Conservation (phyloP, 1,284 basidiomycete genomes). For the Cryptococcus sp. region DNA sequence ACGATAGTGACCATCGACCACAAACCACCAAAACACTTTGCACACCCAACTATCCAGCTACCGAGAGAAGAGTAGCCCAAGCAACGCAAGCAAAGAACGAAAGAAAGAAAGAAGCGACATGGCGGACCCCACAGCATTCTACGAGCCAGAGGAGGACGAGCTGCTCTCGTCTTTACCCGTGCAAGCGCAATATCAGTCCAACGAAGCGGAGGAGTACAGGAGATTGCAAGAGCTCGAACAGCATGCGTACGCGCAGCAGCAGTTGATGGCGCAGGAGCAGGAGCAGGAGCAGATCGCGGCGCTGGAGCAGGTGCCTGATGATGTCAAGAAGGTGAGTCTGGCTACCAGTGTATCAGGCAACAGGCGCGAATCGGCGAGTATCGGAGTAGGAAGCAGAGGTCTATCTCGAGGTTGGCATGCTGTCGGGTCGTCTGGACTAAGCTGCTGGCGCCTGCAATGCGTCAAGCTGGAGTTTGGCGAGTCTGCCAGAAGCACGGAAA, state of each 20-base stretch:
- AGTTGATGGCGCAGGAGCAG: slow-evolving; percentile 30
- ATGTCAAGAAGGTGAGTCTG: slow-evolving; percentile 49
- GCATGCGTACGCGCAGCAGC: slow-evolving; percentile 44
- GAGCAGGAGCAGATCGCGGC: slow-evolving; percentile 40
- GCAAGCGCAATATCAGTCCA: slow-evolving; percentile 31
- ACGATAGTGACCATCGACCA: not conserved
- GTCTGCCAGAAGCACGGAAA: no score
- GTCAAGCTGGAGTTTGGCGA: not conserved
- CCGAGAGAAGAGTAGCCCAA: not conserved
- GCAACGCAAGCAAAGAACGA: not conserved
- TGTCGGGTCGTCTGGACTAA: not conserved
- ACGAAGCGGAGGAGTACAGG: slow-evolving; percentile 43
- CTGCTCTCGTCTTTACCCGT: slow-evolving; percentile 48
- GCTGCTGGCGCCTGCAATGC: not conserved
- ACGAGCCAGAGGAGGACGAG: slow-evolving; percentile 52
- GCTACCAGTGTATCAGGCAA: not conserved
- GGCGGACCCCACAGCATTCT: slow-evolving; percentile 52
- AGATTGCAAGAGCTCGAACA: slow-evolving; percentile 45
- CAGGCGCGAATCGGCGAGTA: not conserved
- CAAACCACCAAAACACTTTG: no score
- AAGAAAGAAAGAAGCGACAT: slow-evolving; percentile 19
- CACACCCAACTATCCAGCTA: no score
- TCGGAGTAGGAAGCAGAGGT: not conserved
- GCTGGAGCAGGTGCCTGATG: slow-evolving; percentile 50
- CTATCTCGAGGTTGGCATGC: not conserved